phyloP scores from a whole-genome alignment of 2,329 filamentous ascomycete species.

The Aspergillus jensenii region DNA sequence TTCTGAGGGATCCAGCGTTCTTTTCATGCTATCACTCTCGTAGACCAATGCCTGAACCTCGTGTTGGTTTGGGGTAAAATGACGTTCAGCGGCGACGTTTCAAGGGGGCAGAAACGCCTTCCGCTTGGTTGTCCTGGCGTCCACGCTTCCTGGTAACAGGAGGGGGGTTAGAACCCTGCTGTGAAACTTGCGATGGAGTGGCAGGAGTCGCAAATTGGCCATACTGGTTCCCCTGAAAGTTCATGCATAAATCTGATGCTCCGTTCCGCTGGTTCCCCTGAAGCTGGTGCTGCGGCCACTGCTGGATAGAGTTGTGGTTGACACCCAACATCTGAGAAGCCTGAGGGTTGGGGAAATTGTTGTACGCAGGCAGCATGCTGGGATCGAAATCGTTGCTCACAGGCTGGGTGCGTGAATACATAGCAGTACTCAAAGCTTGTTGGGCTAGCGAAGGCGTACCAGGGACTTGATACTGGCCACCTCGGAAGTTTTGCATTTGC shows the following conservation, averaged over 20 bases:
- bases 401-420: not conserved
- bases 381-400: not conserved
- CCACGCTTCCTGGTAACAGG: not conserved
- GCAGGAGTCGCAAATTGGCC: not conserved
- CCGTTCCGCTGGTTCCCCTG: not conserved
- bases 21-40: not conserved
- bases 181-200: not conserved
- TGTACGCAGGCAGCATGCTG: not conserved
- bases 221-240: not conserved
- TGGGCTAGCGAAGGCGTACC: not conserved
- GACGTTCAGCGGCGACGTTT: not conserved
- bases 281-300: not conserved
- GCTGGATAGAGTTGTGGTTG: not conserved
- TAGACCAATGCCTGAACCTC: not conserved
- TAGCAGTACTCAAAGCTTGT: not conserved
- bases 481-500: not conserved
- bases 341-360: not conserved
- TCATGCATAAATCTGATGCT: not conserved
- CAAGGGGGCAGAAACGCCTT: not conserved
- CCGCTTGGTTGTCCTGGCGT: not conserved
- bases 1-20: not conserved
- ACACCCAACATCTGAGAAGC: not conserved
- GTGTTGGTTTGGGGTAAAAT: not conserved
- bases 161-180: not conserved
- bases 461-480: not conserved